Evolutionary conservation across 208 protist species (phyloP), one percentile per base, ranked within the genome.

Genomic region (Endotrypanum monterogeii): DNA sequence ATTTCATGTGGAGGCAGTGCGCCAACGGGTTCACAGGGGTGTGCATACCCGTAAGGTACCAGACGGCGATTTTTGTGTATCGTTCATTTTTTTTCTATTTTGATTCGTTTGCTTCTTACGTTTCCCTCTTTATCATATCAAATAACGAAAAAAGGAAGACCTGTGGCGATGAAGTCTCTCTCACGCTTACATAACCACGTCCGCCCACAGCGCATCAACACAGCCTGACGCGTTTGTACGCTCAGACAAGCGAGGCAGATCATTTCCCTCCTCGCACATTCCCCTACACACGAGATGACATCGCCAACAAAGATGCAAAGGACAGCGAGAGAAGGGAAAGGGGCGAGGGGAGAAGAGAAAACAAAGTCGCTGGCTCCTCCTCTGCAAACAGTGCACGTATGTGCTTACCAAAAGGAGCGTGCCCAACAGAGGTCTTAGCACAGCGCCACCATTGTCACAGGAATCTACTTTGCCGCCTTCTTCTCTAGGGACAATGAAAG

Each of bases 401-500:
- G 37, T 28, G 28, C 37, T 28, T 39, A 28, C 8, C 23, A 30
- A 48, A 20, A 65, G 60, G 20, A 18, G 37, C 8, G 37, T 11
- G 37, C 60, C 32, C 16, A 48, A 48, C 35, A 65, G 23, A 65
- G 60, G 6, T 48, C 60, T 18, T 28, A 51, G 46, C 39, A 39
- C 63, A 54, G 25, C 46, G 63, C 12, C 28, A 25, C 39, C 25
- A 44, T n/a, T 39, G n/a, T 18, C 25, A 70, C 46, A 0, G 30
- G 23, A 11, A 30, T 28, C 35, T 74, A 73, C 57, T 74, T 75
- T 0, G 70, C 55, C 23, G 65, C 71, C 67, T 86, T 80, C 73
- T 90, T 88, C 78, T 95, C 89, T n/a, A 97, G 85, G 28, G 90
- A 93, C 30, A 96, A 77, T 30, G 93, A 84, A 35, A 95, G 82